phyloP scores from a whole-genome alignment of 805 yeast genomes.

The Novakomyces olei region DNA sequence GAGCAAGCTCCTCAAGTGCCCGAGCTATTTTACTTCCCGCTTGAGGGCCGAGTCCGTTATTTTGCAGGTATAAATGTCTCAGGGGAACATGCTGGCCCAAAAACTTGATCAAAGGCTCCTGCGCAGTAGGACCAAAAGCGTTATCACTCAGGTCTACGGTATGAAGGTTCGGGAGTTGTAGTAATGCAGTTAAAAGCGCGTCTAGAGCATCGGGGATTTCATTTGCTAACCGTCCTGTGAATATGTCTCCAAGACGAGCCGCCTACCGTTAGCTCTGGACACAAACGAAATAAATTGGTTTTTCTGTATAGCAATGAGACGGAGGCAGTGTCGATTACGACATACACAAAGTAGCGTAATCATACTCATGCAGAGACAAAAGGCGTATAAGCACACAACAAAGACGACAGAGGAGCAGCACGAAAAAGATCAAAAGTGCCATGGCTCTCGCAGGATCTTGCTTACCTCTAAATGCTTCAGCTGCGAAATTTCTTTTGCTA shows the following conservation, averaged over 20 bases:
- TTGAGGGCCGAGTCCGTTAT: conserved; percentile 96
- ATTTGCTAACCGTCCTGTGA: conserved; percentile 82
- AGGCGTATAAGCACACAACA: too few species aligned
- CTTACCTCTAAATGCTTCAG: conserved; percentile 23
- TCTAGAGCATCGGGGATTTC: conserved; percentile 77
- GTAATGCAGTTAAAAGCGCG: conserved; percentile 47
- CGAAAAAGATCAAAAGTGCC: not conserved
- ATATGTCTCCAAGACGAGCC: conserved; percentile 73
- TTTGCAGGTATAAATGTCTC: conserved; percentile 70
- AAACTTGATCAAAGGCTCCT: conserved; percentile 66
- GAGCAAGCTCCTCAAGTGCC: conserved; percentile 51
- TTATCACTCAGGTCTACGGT: conserved; percentile 77
- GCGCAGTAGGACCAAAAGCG: conserved; percentile 90
- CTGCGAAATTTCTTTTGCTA: conserved; percentile 33
- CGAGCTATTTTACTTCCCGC: conserved; percentile 90
- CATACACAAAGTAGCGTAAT: not conserved
- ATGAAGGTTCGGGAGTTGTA: conserved; percentile 42
- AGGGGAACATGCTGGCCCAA: conserved; percentile 54
- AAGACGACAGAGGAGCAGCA: too few species aligned
- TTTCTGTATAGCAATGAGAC: too few species aligned
- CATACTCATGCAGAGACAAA: too few species aligned
- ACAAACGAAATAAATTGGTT: too few species aligned
- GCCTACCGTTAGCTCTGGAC: too few species aligned
- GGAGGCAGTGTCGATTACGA: not conserved
- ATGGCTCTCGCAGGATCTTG: not conserved